These are phyloP conservation scores for Zymoseptoria tritici DNA, from an alignment of 2,329 filamentous ascomycete species.

Conservation along the genomic window DNA sequence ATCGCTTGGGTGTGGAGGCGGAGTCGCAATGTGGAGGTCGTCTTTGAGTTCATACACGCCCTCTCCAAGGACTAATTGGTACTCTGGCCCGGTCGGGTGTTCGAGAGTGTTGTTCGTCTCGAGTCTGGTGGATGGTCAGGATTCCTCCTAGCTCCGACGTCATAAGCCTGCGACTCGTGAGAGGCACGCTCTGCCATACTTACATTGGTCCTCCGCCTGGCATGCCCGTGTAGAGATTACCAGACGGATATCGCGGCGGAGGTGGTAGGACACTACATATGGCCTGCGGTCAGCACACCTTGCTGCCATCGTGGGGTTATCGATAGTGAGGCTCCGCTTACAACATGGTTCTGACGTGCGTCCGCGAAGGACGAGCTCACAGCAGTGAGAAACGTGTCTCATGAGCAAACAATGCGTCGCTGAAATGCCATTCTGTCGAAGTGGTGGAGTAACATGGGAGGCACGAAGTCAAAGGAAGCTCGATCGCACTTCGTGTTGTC, in stretches of 20 bases:
- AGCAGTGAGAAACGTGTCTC: neutral
- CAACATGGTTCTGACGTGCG: neutral
- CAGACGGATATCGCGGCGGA: constrained; percentile 61
- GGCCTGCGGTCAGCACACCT: neutral
- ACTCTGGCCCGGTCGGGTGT: constrained; percentile 72
- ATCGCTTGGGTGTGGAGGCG: constrained; percentile 92
- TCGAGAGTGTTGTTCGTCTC: constrained; percentile 89
- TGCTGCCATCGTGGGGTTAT: neutral
- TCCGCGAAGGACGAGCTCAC: neutral
- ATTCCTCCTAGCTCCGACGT: neutral
- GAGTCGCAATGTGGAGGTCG: constrained; percentile 84
- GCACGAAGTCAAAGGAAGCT: neutral
- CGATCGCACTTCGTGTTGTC: neutral
- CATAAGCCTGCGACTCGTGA: neutral
- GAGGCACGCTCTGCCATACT: neutral
- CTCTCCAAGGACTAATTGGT: constrained; percentile 89
- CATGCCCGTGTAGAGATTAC: constrained; percentile 58
- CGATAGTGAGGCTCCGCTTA: neutral
- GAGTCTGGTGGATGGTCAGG: constrained; percentile 37
- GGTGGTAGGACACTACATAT: constrained; percentile 17
- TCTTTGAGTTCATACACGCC: constrained; percentile 88
- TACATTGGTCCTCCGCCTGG: constrained; percentile 59
- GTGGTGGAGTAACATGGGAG: neutral
- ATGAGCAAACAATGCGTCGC: neutral
- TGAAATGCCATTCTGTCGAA: neutral